phyloP scores from a whole-genome alignment of 805 yeast genomes.

The Metschnikowia cubensis region DNA sequence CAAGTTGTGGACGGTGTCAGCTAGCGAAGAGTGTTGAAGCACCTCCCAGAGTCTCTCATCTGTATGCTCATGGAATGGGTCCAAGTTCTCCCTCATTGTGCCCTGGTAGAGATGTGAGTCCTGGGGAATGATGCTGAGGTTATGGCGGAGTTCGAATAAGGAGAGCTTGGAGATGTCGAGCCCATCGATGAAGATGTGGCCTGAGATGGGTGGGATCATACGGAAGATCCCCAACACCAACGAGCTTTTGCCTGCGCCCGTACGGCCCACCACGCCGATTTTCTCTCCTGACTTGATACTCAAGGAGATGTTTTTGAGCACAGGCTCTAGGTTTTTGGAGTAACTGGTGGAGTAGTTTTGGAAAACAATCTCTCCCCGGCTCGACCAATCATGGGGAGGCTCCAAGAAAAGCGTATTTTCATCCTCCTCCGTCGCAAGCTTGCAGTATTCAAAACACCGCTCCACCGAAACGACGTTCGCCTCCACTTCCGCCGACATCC shows the following conservation, averaged over 20 bases:
- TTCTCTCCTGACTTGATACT: constrained; percentile 72
- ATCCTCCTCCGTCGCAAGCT: constrained; percentile 39
- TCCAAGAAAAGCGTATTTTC: constrained; percentile 1
- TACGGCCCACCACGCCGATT: constrained; percentile 93
- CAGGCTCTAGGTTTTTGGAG: constrained; percentile 76
- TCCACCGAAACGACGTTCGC: constrained; percentile 64
- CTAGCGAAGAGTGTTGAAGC: constrained; percentile 20
- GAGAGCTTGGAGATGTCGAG: constrained; percentile 15
- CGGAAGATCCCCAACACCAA: constrained; percentile 24
- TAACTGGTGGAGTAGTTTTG: constrained; percentile 74
- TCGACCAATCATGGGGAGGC: constrained; percentile 15
- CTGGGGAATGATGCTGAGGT: constrained; percentile 25
- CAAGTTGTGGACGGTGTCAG: constrained; percentile 14
- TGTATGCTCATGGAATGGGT: constrained; percentile 52
- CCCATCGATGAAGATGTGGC: constrained; percentile 20
- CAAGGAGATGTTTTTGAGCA: constrained; percentile 63
- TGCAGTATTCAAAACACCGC: constrained; percentile 58
- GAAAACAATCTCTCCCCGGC: constrained; percentile 8
- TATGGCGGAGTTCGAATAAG: constrained; percentile 21
- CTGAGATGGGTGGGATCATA: constrained; percentile 20
- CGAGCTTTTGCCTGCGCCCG: constrained; percentile 47
- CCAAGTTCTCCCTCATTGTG: constrained; percentile 41
- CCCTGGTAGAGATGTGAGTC: constrained; percentile 27
- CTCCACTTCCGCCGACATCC: constrained; percentile 61
- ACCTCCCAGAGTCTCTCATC: constrained; percentile 24